Conservation (phyloP, 2,329 filamentous ascomycete genomes). For the Apiospora arundinis region DNA sequence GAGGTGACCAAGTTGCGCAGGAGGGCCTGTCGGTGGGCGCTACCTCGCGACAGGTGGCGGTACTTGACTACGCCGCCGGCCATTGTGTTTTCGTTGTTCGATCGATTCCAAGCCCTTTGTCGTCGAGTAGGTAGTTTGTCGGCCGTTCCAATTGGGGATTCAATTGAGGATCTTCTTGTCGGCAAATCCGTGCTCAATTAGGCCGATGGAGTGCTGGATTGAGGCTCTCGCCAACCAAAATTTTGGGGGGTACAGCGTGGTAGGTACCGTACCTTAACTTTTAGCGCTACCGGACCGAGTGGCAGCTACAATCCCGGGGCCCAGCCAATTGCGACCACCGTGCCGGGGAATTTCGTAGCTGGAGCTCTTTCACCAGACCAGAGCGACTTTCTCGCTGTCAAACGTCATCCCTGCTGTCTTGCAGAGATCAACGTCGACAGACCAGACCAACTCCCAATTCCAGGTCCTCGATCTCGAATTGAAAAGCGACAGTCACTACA, state of each 20-base stretch:
- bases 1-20: conserved; percentile 96
- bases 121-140: not conserved
- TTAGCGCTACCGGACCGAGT: conserved; percentile 16
- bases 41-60: conserved; percentile 84
- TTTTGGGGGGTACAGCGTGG: not conserved
- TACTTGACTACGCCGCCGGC: conserved; percentile 87
- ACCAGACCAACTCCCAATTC: not conserved
- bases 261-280: not conserved
- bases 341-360: conserved; percentile 12
- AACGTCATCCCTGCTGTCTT: conserved; percentile 17
- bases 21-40: conserved; percentile 87
- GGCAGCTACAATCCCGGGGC: not conserved
- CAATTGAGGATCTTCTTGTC: not conserved
- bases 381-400: conserved; percentile 12
- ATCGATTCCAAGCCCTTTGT: not conserved
- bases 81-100: conserved; percentile 57
- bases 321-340: conserved; percentile 15
- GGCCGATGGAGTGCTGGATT: not conserved
- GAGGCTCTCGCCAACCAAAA: conserved; percentile 18
- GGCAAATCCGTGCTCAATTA: not conserved
- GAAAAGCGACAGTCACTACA: not conserved
- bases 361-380: not conserved
- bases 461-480: not conserved
- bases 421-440: conserved; percentile 14
- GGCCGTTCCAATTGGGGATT: no score